These are phyloP conservation scores for Globisporangium yorkense DNA, from an alignment of 352 stramenopile genomes.

Conservation along the genomic window DNA sequence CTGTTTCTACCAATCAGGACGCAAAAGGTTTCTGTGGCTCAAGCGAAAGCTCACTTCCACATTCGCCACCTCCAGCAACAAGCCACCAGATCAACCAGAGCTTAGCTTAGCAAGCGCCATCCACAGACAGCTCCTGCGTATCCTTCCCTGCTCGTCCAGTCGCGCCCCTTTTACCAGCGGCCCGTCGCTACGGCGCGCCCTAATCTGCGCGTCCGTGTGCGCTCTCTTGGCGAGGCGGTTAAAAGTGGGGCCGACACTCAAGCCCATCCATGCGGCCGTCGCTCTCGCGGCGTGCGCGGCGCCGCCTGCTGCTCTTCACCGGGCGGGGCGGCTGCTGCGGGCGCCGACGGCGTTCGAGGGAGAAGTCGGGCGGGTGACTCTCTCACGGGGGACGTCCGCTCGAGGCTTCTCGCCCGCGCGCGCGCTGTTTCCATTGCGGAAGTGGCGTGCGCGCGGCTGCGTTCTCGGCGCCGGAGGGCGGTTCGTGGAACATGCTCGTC, in stretches of 20 bases:
- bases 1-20: neutral
- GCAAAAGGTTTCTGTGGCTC: neutral
- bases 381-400: neutral
- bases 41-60: neutral
- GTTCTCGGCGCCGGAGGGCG: slow-evolving; percentile 37
- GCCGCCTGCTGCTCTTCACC: neutral
- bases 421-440: slow-evolving; percentile 42
- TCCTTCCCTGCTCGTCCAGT: slow-evolving; percentile 1
- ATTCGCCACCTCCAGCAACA: neutral
- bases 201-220: slow-evolving; percentile 5
- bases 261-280: slow-evolving; percentile 15
- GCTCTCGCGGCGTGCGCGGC: slow-evolving; percentile 13
- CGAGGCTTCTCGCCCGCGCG: slow-evolving; percentile 25
- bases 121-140: neutral
- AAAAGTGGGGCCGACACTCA: slow-evolving; percentile 70
- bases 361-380: slow-evolving; percentile 1
- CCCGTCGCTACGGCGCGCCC: slow-evolving; percentile 22
- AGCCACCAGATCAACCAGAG: neutral
- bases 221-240: slow-evolving; percentile 49
- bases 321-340: neutral
- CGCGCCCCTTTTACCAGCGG: slow-evolving; percentile 68
- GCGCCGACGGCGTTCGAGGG: slow-evolving; percentile 19
- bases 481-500: slow-evolving; percentile 23
- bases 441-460: slow-evolving; percentile 22
- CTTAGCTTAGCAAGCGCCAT: neutral